These are phyloP conservation scores for Ramichloridium luteum DNA, from an alignment of 2,329 filamentous ascomycete genomes.

Conservation along the genomic window DNA sequence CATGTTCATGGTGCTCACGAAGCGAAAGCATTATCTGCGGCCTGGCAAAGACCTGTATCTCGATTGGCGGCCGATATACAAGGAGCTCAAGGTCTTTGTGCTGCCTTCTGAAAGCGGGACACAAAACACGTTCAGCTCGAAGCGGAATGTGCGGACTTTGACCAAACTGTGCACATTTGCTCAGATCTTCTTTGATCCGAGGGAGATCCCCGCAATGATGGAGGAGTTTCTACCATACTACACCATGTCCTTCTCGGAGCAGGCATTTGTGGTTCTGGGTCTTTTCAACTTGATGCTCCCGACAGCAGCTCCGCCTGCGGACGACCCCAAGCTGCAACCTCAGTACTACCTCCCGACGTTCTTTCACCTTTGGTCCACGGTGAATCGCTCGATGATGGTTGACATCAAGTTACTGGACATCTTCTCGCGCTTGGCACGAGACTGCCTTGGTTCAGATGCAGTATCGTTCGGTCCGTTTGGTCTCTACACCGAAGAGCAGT, in stretches of 20 bases:
- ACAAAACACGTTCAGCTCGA: conserved; percentile 42
- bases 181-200: conserved; percentile 84
- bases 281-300: conserved; percentile 79
- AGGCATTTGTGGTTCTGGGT: conserved; percentile 85
- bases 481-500: conserved; percentile 85
- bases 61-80: conserved; percentile 88
- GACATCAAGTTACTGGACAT: conserved; percentile 84
- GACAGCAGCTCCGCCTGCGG: conserved; percentile 62
- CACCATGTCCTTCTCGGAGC: conserved; percentile 82
- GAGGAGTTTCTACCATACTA: conserved; percentile 51
- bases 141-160: conserved; percentile 58
- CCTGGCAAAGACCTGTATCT: conserved; percentile 79
- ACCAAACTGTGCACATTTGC: conserved; percentile 84
- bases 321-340: conserved; percentile 65
- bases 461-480: conserved; percentile 76
- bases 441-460: conserved; percentile 62
- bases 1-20: conserved; percentile 94
- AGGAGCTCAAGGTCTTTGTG: conserved; percentile 82
- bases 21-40: conserved; percentile 93
- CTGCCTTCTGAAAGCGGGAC: conserved; percentile 68
- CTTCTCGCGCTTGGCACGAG: conserved; percentile 73
- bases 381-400: conserved; percentile 76
- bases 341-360: conserved; percentile 83
- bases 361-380: conserved; percentile 91
- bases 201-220: conserved; percentile 62